Evolutionary conservation across 768 basidiomycete species (phyloP).

Genomic region (Kwoniella sp.): DNA sequence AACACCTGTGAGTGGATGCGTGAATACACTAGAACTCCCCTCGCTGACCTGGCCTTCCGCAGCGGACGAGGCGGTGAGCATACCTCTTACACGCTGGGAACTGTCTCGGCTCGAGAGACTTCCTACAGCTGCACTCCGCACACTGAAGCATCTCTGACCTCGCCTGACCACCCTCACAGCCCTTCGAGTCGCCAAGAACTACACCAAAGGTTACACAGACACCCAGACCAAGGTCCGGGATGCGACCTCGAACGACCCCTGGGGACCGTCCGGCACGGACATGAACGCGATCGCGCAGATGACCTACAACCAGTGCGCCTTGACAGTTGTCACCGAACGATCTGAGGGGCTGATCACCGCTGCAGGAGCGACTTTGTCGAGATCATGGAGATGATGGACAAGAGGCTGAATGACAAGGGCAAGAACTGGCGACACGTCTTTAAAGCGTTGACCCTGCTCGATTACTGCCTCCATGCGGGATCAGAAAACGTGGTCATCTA

Average conservation of each 20-base stretch:
- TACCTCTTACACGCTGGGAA: not conserved
- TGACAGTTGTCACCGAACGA: not conserved
- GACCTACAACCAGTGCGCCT: conserved; percentile 87
- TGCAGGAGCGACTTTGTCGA: conserved; percentile 89
- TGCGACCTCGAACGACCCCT: conserved; percentile 95
- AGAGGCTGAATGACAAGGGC: conserved; percentile 89
- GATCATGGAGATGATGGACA: conserved; percentile 99
- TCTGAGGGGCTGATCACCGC: not conserved
- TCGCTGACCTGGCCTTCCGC: not conserved
- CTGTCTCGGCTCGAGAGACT: conserved; percentile 2
- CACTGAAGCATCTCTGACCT: not conserved
- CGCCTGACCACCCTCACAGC: conserved; percentile 52
- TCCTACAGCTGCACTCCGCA: not conserved
- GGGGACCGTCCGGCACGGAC: conserved; percentile 94
- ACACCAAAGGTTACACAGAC: conserved; percentile 83
- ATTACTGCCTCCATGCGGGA: conserved; percentile 92
- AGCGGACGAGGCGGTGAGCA: conserved; percentile 46
- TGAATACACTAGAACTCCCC: too few relatives aligned
- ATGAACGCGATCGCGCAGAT: conserved; percentile 99
- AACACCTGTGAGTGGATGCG: conserved; percentile 42
- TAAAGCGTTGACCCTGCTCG: conserved; percentile 90
- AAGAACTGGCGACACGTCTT: conserved; percentile 99
- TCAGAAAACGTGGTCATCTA: conserved; percentile 98
- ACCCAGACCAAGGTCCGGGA: conserved; percentile 88
- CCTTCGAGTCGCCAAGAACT: conserved; percentile 85